Evolutionary conservation across 2,329 filamentous ascomycete species (phyloP), one percentile per base, ranked within the genome.

Genomic region (Neoscytalidium dimidiatum): DNA sequence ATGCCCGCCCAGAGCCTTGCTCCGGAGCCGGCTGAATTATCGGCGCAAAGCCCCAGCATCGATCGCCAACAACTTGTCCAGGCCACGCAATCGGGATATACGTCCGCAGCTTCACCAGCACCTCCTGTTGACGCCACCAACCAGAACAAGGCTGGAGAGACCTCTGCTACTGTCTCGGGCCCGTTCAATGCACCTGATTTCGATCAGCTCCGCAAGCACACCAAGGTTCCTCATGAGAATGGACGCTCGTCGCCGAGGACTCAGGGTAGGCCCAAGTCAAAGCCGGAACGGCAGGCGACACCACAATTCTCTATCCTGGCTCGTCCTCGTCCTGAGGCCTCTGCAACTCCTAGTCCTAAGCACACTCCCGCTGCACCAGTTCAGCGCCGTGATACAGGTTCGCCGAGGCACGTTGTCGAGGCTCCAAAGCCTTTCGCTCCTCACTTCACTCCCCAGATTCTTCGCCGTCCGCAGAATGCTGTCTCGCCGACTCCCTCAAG

Each of bases 11-110:
- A 44, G 31, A 38, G 23, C 13, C 26, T 38, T 17, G 62, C 21
- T n/a, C 41, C 72, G 49, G 75, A 70, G n/a, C 80, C 79, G 38
- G 81, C 74, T 8, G 82, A 84, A 67, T 69, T 84, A 19, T 78
- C 81, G 41, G 81, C 79, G 19, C 76, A 80, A n/a, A 74, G 73
- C 1, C 77, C 79, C 6, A 66, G 61, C 21, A 48, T 62, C 8
- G 51, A 52, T 11, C 60, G 52, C 4, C 60, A 52, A 23, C 49
- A 48, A 7, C 38, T 56, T 28, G 49, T 35, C 7, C 35, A 63
- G n/a, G 17, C 35, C n/a, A 33, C 35, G 19, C 21, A 43, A 1
- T n/a, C 23, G 7, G 19, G 21, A 8, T 23, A 57, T 13, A 43
- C 23, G 4, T 43, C 35, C 31, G 46, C 46, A 11, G 49, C 19